Evolutionary conservation across 768 basidiomycete genomes (phyloP).

Genomic region (Lactarius pseudohatsudake): DNA sequence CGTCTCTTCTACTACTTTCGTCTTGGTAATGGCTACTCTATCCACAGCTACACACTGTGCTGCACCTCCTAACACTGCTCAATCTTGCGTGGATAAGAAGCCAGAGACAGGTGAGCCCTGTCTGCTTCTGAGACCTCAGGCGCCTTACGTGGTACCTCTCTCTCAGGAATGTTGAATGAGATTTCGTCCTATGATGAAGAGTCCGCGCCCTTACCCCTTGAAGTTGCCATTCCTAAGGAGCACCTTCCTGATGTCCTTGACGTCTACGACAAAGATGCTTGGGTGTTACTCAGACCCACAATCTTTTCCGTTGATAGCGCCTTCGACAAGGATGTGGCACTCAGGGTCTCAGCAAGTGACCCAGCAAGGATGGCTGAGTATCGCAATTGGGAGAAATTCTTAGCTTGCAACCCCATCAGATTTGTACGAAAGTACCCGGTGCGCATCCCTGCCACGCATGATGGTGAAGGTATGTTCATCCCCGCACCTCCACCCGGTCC

Average conservation of each 20-base stretch:
- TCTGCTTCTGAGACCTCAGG: not conserved
- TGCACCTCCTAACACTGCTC: not conserved
- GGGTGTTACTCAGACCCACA: not conserved
- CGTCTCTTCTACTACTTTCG: not conserved
- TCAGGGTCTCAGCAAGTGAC: not conserved
- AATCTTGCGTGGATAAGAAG: not conserved
- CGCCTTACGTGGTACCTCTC: too few relatives aligned
- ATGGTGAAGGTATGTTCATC: constrained; percentile 1
- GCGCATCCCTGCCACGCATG: not conserved
- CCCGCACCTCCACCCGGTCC: too few relatives aligned
- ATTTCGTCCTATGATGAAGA: not conserved
- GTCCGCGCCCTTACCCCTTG: not conserved
- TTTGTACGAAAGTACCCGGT: constrained; percentile 9
- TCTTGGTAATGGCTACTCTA: not conserved
- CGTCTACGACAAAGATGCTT: not conserved
- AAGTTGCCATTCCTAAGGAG: constrained; percentile 9
- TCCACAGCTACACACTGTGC: not conserved
- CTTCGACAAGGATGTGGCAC: not conserved
- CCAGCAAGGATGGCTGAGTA: not conserved
- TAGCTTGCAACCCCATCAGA: not conserved
- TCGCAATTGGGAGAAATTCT: not conserved
- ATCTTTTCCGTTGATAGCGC: not conserved
- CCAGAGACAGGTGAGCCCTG: not conserved
- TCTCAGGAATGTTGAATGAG: not conserved
- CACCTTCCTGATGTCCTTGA: constrained; percentile 15